phyloP scores from a whole-genome alignment of 1,284 basidiomycete species.

The Ceratobasidium papillatum region DNA sequence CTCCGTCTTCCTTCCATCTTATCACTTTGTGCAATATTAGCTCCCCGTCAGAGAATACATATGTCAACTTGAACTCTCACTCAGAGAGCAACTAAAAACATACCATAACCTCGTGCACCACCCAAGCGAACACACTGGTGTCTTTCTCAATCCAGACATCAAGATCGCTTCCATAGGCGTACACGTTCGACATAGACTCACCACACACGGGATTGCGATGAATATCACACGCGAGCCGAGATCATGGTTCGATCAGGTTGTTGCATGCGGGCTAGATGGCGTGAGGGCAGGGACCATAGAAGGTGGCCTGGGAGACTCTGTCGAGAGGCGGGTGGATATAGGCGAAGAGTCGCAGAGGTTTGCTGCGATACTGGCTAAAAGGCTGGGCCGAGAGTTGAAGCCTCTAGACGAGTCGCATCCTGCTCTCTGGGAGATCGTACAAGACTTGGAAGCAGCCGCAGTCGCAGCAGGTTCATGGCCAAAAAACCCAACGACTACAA shows the following conservation, averaged over 20 bases:
- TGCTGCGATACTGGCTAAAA: conserved; percentile 47
- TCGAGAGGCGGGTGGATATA: conserved; percentile 40
- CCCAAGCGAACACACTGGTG: conserved; percentile 76
- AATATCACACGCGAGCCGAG: conserved; percentile 86
- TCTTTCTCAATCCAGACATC: conserved; percentile 68
- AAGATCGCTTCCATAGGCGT: conserved; percentile 97
- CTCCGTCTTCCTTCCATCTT: neutral
- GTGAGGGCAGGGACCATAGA: conserved; percentile 70
- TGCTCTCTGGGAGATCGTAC: conserved; percentile 46
- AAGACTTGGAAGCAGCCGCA: conserved; percentile 39
- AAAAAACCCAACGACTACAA: conserved; percentile 19
- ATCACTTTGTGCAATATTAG: conserved; percentile 18
- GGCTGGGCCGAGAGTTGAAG: conserved; percentile 51
- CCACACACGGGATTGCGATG: conserved; percentile 94
- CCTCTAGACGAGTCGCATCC: conserved; percentile 50
- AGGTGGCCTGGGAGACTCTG: conserved; percentile 20
- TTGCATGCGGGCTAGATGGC: conserved; percentile 92
- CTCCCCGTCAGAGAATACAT: conserved; percentile 72
- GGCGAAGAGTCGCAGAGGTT: conserved; percentile 45
- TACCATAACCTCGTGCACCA: conserved; percentile 63
- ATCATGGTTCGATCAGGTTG: conserved; percentile 85
- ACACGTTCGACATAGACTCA: conserved; percentile 92
- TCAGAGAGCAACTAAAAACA: conserved; percentile 66
- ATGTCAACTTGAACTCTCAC: conserved; percentile 69
- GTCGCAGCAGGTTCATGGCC: conserved; percentile 42